Percentiles rank a stretch among this genome's conserved stretches.
Conservation (phyloP, 352 stramenopile species). For the Pythium monospermum region DNA sequence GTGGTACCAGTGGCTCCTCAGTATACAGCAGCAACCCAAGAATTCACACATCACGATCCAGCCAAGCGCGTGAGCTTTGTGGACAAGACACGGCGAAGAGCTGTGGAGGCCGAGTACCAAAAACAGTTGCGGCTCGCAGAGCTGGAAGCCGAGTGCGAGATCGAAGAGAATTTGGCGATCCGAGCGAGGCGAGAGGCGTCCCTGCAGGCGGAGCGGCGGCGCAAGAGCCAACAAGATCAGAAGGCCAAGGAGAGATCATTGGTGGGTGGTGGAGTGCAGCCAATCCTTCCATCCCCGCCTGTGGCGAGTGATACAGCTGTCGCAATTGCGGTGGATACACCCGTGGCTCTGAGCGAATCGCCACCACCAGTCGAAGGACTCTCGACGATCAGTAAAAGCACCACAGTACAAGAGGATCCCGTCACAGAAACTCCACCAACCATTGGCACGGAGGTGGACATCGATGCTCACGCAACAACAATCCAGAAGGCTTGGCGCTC, state of each 20-base stretch:
- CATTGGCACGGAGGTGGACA: too few relatives aligned
- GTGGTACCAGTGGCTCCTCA: slow-evolving; percentile 1
- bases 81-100: slow-evolving; percentile 40
- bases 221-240: slow-evolving; percentile 11
- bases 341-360: too few relatives aligned
- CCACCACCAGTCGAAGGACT: too few relatives aligned
- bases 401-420: too few relatives aligned
- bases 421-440: too few relatives aligned
- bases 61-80: slow-evolving; percentile 45
- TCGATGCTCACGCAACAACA: too few relatives aligned
- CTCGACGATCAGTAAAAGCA: too few relatives aligned
- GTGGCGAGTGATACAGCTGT: not conserved
- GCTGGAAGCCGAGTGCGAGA: slow-evolving; percentile 62
- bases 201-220: slow-evolving; percentile 15
- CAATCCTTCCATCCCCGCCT: too few relatives aligned
- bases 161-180: slow-evolving; percentile 72
- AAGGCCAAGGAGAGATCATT: not conserved
- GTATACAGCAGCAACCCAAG: slow-evolving; percentile 3
- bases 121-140: slow-evolving; percentile 65
- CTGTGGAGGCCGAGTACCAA: slow-evolving; percentile 57
- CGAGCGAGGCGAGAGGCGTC: slow-evolving; percentile 37
- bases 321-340: not conserved
- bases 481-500: too few relatives aligned
- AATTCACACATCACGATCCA: not conserved
- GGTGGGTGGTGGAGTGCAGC: not conserved